A percentile compares a stretch with the other conserved stretches of the same genome.
phyloP scores from a whole-genome alignment of 2,329 filamentous ascomycete species.

The Sclerotiophoma versabilis region DNA sequence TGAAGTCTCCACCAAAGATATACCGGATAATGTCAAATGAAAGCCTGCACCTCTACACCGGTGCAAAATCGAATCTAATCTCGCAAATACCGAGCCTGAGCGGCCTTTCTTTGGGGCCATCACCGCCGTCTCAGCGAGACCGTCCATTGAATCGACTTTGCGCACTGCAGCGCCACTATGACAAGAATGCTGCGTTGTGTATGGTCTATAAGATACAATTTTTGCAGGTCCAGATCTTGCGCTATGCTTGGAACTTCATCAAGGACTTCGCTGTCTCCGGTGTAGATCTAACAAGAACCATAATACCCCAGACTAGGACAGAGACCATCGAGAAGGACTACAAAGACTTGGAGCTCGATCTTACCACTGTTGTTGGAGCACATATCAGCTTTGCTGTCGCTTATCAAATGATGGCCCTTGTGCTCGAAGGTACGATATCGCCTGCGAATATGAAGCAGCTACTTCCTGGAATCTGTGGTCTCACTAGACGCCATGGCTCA shows the following conservation, averaged over 20 bases:
- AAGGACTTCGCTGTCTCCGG: conserved; percentile 35
- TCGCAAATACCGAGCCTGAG: conserved; percentile 2
- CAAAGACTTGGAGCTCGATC: conserved; percentile 25
- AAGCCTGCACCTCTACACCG: conserved; percentile 30
- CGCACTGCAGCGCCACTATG: conserved; percentile 47
- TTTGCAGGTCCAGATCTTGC: conserved; percentile 25
- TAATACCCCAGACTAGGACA: conserved; percentile 59
- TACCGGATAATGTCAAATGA: conserved; percentile 34
- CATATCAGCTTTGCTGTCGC: conserved; percentile 22
- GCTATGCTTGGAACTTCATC: conserved; percentile 42
- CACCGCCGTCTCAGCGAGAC: neutral
- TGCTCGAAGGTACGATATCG: conserved; percentile 34
- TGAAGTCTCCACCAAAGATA: conserved; percentile 51
- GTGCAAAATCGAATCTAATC: conserved; percentile 5
- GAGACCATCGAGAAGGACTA: conserved; percentile 64
- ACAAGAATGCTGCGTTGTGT: conserved; percentile 54
- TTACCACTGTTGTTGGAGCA: neutral
- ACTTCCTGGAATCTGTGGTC: conserved; percentile 31
- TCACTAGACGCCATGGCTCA: conserved; percentile 48
- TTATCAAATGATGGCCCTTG: conserved; percentile 35
- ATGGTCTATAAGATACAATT: conserved; percentile 58
- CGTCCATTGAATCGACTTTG: conserved; percentile 41
- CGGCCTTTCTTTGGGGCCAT: conserved; percentile 7
- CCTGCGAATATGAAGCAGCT: conserved; percentile 24
- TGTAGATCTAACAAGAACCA: conserved; percentile 22